Evolutionary conservation across 2,329 filamentous ascomycete species (phyloP).

Genomic region (Madurella mycetomatis): DNA sequence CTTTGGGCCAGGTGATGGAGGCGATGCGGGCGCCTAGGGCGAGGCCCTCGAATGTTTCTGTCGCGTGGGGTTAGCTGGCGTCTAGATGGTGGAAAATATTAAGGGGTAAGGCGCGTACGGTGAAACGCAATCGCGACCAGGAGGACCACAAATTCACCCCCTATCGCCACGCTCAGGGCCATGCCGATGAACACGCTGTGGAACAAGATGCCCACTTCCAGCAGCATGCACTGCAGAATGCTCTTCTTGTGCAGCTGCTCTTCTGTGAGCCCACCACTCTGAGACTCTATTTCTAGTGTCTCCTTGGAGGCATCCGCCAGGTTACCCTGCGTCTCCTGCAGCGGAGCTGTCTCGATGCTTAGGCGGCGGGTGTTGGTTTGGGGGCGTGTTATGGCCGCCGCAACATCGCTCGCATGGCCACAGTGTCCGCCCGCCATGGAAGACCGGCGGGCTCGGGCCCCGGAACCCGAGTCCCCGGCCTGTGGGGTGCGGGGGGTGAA

Average conservation of each 20-base stretch:
- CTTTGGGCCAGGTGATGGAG: constrained; percentile 69
- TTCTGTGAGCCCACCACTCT: constrained; percentile 32
- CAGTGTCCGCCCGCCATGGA: constrained; percentile 16
- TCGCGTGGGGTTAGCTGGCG: constrained; percentile 32
- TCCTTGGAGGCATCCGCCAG: constrained; percentile 9
- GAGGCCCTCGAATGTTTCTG: constrained; percentile 78
- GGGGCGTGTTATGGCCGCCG: constrained; percentile 15
- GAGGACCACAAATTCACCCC: constrained; percentile 75
- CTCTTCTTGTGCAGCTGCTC: constrained; percentile 60
- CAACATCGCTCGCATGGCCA: constrained; percentile 11
- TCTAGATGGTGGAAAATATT: neutral
- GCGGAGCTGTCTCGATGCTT: constrained; percentile 9
- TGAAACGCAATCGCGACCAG: constrained; percentile 78
- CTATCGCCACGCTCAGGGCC: constrained; percentile 75
- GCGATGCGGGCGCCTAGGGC: constrained; percentile 82
- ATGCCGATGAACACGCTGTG: constrained; percentile 85
- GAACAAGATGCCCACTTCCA: constrained; percentile 80
- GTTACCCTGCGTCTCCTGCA: neutral
- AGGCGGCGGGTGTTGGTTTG: neutral
- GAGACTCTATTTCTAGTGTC: constrained; percentile 11
- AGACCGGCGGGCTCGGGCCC: neutral
- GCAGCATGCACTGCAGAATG: constrained; percentile 71
- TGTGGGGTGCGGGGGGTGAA: constrained; percentile 12
- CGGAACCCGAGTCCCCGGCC: neutral
- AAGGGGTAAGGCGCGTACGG: constrained; percentile 36